phyloP scores from a whole-genome alignment of 2,329 filamentous ascomycete species.

The Aspergillus ibericus region DNA sequence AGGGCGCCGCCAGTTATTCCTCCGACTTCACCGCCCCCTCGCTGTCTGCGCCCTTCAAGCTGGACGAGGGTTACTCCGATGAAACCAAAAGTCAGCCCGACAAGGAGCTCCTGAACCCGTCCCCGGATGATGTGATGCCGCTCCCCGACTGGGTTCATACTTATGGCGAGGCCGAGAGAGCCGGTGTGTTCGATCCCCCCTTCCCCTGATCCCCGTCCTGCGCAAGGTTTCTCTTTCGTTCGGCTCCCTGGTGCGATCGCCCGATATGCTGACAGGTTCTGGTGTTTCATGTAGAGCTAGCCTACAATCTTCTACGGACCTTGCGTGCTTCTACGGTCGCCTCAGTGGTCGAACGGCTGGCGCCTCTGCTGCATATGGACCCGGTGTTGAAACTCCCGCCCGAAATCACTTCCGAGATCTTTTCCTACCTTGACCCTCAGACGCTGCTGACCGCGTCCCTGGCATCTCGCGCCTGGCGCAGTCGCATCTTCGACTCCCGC shows the following conservation, averaged over 20 bases:
- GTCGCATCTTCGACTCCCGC: slow-evolving; percentile 75
- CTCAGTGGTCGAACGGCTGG: slow-evolving; percentile 75
- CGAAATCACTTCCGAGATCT: slow-evolving; percentile 86
- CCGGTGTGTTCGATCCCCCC: slow-evolving; percentile 46
- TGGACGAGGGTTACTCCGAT: slow-evolving; percentile 87
- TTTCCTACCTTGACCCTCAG: slow-evolving; percentile 78
- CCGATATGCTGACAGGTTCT: slow-evolving; percentile 17
- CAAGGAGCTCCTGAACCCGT: slow-evolving; percentile 36
- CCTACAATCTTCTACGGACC: slow-evolving; percentile 73
- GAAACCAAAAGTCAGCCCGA: slow-evolving; percentile 57
- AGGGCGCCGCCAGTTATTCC: slow-evolving; percentile 24
- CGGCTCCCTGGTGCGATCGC: not conserved
- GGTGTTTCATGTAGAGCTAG: slow-evolving; percentile 62
- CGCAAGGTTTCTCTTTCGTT: slow-evolving; percentile 9
- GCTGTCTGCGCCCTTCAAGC: slow-evolving; percentile 51
- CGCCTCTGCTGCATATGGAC: slow-evolving; percentile 86
- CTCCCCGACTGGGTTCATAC: slow-evolving; percentile 58
- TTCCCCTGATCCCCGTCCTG: not conserved
- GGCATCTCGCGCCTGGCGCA: slow-evolving; percentile 79
- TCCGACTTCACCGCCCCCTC: slow-evolving; percentile 31
- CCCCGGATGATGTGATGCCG: slow-evolving; percentile 41
- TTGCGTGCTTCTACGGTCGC: slow-evolving; percentile 78
- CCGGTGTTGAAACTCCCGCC: slow-evolving; percentile 82
- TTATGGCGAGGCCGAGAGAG: slow-evolving; percentile 56
- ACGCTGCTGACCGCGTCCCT: slow-evolving; percentile 78